Conservation (phyloP, 805 yeast species). For the Brettanomyces sp. region DNA sequence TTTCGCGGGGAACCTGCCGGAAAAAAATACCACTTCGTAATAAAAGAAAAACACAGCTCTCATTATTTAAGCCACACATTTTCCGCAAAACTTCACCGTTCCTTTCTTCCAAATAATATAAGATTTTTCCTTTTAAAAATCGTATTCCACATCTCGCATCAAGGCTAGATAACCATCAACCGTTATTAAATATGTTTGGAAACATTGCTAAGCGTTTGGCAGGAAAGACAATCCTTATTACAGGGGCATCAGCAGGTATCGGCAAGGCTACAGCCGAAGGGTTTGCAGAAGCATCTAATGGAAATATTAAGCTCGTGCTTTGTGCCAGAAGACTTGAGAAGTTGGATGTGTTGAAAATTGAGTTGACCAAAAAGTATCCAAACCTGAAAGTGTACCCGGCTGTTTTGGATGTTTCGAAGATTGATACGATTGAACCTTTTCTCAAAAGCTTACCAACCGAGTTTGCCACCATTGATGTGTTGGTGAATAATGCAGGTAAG, state of each 20-base stretch:
- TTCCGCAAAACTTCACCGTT: no score
- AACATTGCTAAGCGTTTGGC: constrained; percentile 71
- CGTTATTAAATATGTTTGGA: constrained; percentile 21
- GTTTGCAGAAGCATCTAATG: constrained; percentile 56
- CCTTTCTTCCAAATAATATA: no score
- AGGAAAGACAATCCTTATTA: constrained; percentile 70
- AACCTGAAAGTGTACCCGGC: constrained; percentile 24
- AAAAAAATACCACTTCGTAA: no score
- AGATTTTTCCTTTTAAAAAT: no score
- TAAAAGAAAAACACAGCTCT: no score
- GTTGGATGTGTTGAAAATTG: constrained; percentile 28
- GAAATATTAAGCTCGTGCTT: constrained; percentile 38
- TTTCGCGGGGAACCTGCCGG: no score
- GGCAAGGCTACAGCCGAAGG: constrained; percentile 89
- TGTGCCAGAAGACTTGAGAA: constrained; percentile 47
- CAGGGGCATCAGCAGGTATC: constrained; percentile 97
- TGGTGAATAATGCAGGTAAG: constrained; percentile 69
- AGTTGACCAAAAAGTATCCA: constrained; percentile 28
- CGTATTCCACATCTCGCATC: no score
- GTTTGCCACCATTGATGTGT: constrained; percentile 50
- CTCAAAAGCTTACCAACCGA: constrained; percentile 33
- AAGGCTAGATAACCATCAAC: not conserved
- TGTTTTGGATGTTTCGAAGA: constrained; percentile 30
- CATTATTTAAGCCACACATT: no score
- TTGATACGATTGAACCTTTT: constrained; percentile 40